These are phyloP conservation scores for Ananas comosus DNA, from an alignment of 176 grass and related monocot genomes.

Conservation along the genomic window DNA sequence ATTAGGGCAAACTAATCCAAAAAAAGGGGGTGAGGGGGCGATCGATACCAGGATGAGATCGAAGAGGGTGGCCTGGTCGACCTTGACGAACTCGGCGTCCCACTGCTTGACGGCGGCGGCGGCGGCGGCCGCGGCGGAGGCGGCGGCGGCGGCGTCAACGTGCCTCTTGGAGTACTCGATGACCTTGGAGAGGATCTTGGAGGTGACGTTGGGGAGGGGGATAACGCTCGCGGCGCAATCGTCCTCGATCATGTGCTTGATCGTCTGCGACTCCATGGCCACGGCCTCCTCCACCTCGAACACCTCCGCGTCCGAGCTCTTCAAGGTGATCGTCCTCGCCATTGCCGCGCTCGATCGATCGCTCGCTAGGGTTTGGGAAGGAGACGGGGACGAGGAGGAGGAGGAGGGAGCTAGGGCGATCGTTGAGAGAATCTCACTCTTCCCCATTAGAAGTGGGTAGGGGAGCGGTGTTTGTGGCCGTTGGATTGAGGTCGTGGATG, in stretches of 20 bases:
- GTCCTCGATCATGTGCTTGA: conserved; percentile 49
- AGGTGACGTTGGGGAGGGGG: conserved; percentile 47
- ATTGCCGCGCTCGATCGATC: conserved; percentile 14
- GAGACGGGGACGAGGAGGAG: background rate
- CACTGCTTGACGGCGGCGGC: conserved; percentile 15
- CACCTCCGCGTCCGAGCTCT: conserved; percentile 28
- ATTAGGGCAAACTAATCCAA: background rate
- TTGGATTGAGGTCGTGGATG: too few species aligned
- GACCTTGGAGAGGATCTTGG: conserved; percentile 34
- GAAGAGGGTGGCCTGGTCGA: conserved; percentile 40
- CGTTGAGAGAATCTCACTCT: too few species aligned
- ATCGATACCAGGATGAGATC: conserved; percentile 23
- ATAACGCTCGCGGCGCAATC: conserved; percentile 31
- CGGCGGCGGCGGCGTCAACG: conserved; percentile 6
- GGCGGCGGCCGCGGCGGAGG: background rate
- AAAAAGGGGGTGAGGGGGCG: background rate
- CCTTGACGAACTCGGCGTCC: conserved; percentile 46
- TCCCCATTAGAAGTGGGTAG: too few species aligned
- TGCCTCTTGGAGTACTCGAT: conserved; percentile 59
- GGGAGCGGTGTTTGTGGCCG: too few species aligned
- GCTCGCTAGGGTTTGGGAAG: background rate
- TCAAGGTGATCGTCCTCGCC: conserved; percentile 17
- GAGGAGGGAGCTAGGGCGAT: background rate
- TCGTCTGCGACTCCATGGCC: conserved; percentile 40
- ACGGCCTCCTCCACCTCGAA: conserved; percentile 35